Base-by-base conservation (phyloP, 768 basidiomycete genomes). In the Cantharellus cinnabarinus region DNA sequence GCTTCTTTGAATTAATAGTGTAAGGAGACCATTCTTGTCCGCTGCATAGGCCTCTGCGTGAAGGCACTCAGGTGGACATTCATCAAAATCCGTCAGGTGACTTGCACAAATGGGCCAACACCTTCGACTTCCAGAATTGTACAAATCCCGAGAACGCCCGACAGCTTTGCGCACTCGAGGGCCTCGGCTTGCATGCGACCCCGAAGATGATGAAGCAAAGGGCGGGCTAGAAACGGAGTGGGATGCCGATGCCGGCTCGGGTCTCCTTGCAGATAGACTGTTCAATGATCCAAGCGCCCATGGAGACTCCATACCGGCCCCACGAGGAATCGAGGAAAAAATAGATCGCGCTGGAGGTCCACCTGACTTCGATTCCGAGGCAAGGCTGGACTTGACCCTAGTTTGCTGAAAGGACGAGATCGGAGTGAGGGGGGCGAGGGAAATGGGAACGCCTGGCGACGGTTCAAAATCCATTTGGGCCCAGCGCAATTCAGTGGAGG, bases 91-190 rank as follows among this genome's bases (percentile, higher is more conserved):
- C 1, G 10, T 10, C 10, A 54, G 52, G 38, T 54, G 52, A 7
- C 52, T 10, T 10, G 35, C 10, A 1, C 52, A 54, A 10, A 37
- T 37, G 7, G 52, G 7, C 10, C 52, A 37, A 14, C 52, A 1
- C 10, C 52, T 10, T 10, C 2, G 38, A 20, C 42, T 50, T 1
- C 64, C 64, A 4, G 57, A 41, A 38, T 61, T 40, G 42, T 60
- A 65, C 29, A 65, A 50, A 5, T 65, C 64, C 55, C 52, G 56
- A 14, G 63, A 44, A 3, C 64, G 63, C 4, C 64, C 64, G 34
- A 58, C 53, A 4, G 64, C 64, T 7, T 60, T 57, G n/a, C 54
- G 58, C 7, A 62, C 62, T 14, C 56, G 62, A 10, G 44, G 44
- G 20, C 20, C 20, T 29, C 20, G 20, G 20, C 20, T 29, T 29